Percentiles rank a stretch among this genome's conserved stretches.
Conservation (phyloP, 305 asterid species). For the Fraxinus sp. region DNA sequence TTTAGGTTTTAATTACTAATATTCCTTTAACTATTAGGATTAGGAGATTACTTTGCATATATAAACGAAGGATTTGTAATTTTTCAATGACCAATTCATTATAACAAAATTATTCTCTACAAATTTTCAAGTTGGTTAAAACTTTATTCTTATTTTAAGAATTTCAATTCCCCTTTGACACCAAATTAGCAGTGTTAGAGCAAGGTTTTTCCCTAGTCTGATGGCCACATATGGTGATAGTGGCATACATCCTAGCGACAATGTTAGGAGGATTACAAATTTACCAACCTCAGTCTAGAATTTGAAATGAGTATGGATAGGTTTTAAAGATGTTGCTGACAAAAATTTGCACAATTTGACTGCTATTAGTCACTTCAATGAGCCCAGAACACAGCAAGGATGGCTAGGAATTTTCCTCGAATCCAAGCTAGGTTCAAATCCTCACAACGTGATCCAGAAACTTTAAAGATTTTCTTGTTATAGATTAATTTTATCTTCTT, state of each 20-base stretch:
- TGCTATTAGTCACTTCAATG: background rate
- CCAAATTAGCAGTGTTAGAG: background rate
- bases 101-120: background rate
- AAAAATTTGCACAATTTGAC: background rate
- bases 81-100: background rate
- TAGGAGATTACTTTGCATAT: background rate
- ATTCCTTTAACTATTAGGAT: background rate
- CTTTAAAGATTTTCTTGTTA: background rate
- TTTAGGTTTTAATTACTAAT: background rate
- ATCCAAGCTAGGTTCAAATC: background rate
- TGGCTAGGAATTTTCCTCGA: background rate
- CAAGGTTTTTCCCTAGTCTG: background rate
- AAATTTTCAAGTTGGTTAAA: background rate
- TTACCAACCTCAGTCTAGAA: background rate
- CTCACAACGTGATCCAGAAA: background rate
- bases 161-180: background rate
- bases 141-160: background rate
- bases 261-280: background rate
- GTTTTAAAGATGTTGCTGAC: background rate
- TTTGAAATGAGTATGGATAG: background rate
- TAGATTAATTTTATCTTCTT: background rate
- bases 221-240: background rate
- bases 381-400: background rate
- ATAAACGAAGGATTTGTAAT: background rate
- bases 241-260: background rate